Percentiles rank a stretch among this genome's conserved stretches.
Conservation (phyloP, 441 rosid genomes). For the Manihot esculenta region DNA sequence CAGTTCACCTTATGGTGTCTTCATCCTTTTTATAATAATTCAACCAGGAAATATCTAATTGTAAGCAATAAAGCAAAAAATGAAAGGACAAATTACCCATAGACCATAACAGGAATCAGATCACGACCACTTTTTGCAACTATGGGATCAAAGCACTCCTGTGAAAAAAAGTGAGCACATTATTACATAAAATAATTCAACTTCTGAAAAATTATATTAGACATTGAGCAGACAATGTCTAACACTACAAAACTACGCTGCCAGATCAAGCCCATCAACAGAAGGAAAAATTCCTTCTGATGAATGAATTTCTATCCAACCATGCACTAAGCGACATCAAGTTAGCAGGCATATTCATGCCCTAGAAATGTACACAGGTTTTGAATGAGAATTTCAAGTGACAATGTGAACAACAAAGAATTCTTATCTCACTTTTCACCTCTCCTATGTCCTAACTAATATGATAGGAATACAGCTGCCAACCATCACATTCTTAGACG, state of each 20-base stretch:
- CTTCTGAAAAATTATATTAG: not conserved
- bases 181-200: not conserved
- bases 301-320: not conserved
- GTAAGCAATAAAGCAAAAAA: not conserved
- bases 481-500: no score
- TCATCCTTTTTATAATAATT: not conserved
- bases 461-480: no score
- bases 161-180: conserved; percentile 23
- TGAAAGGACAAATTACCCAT: conserved; percentile 58
- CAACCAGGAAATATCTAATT: not conserved
- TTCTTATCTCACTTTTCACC: no score
- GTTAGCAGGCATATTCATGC: not conserved
- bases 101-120: conserved; percentile 94
- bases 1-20: not conserved
- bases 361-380: not conserved
- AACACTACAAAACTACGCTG: not conserved
- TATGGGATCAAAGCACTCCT: conserved; percentile 98
- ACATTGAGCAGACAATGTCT: not conserved
- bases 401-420: not conserved
- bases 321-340: not conserved
- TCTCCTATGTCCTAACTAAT: no score
- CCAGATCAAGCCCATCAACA: no score
- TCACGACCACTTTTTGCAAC: conserved; percentile 72
- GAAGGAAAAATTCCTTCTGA: not conserved
- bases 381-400: not conserved